Evolutionary conservation across 1,284 basidiomycete genomes (phyloP).

Genomic region (Moesziomyces antarcticus): DNA sequence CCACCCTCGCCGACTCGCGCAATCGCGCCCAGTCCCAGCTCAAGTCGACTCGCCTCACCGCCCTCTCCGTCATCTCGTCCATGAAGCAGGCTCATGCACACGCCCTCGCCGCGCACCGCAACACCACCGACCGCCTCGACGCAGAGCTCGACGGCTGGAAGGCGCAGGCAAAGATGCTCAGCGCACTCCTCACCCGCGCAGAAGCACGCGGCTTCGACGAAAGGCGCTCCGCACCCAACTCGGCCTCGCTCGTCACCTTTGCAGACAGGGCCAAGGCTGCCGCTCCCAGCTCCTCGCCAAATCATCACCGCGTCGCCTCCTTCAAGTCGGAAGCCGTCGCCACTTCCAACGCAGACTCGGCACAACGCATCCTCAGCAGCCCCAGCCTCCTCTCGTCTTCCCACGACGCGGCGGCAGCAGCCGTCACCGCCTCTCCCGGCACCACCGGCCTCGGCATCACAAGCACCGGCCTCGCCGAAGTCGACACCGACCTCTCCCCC

Average conservation of each 20-base stretch:
- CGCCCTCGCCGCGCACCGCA: slow-evolving; percentile 53
- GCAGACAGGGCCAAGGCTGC: slow-evolving; percentile 35
- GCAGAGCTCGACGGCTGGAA: slow-evolving; percentile 64
- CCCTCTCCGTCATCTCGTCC: slow-evolving; percentile 62
- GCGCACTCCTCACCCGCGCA: slow-evolving; percentile 56
- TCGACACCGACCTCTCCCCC: slow-evolving; percentile 42
- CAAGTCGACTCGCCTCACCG: slow-evolving; percentile 58
- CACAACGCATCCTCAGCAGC: slow-evolving; percentile 26
- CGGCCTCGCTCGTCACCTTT: slow-evolving; percentile 24
- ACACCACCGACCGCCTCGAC: slow-evolving; percentile 56
- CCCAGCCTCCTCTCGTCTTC: slow-evolving; percentile 32
- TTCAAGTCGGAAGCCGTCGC: slow-evolving; percentile 23
- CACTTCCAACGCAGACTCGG: slow-evolving; percentile 9
- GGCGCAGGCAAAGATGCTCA: slow-evolving; percentile 63
- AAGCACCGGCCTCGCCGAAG: slow-evolving; percentile 27
- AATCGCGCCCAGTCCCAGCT: slow-evolving; percentile 44
- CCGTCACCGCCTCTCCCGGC: slow-evolving; percentile 6
- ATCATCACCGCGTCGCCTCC: slow-evolving; percentile 24
- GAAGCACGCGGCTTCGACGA: slow-evolving; percentile 52
- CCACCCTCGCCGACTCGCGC: slow-evolving; percentile 28
- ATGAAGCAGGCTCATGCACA: slow-evolving; percentile 60
- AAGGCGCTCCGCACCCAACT: slow-evolving; percentile 17
- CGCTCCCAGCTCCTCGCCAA: slow-evolving; percentile 22
- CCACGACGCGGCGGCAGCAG: slow-evolving; percentile 6
- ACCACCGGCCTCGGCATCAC: slow-evolving; percentile 42